Evolutionary conservation across 2,329 filamentous ascomycete species (phyloP), one percentile per base, ranked within the genome.

Genomic region (Colletotrichum zoysiae): DNA sequence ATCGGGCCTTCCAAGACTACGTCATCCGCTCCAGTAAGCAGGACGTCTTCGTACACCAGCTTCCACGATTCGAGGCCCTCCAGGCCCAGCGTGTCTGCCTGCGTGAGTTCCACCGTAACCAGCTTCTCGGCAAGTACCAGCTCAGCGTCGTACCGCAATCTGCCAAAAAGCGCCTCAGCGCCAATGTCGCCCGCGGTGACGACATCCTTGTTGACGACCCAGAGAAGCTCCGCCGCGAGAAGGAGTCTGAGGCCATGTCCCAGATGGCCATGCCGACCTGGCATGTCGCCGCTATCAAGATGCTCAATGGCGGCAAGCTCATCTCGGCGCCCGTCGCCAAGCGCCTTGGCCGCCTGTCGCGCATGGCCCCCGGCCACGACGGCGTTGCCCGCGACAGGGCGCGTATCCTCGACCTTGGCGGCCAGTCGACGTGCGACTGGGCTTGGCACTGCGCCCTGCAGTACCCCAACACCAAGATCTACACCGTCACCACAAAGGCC

Each of bases 401-500:
- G 4, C 86, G 92, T 44, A 92, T 98, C 69, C 88, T 98, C 35
- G 95, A 98, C 79, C 90, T 98, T 44, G 95, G 93, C 60, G 95
- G 95, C 56, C 91, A 95, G 78, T 87, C 92, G 0, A 90, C 93
- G 18, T 95, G 94, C 79, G 95, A 97, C 81, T 99, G 96, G 96
- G 95, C 93, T 30, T 99, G 96, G 96, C 91, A 96, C 79, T 93
- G 94, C 70, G 95, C 96, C 0, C 87, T 93, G 60, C 92, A 95
- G 79, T 96, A 95, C 81, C 94, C 93, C 23, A 92, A 94, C 79
- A 89, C 93, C 68, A 95, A 94, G 79, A 90, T 98, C 65, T 97
- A 95, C 84, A 98, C 95, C 0, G 94, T 95, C 66, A 93, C 92
- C 48, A 94, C 92, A 74, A 92, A 93, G 81, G 83, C 90, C 11